phyloP scores from a whole-genome alignment of 1,139 yeast species.

The Chernovozyma aurita region DNA sequence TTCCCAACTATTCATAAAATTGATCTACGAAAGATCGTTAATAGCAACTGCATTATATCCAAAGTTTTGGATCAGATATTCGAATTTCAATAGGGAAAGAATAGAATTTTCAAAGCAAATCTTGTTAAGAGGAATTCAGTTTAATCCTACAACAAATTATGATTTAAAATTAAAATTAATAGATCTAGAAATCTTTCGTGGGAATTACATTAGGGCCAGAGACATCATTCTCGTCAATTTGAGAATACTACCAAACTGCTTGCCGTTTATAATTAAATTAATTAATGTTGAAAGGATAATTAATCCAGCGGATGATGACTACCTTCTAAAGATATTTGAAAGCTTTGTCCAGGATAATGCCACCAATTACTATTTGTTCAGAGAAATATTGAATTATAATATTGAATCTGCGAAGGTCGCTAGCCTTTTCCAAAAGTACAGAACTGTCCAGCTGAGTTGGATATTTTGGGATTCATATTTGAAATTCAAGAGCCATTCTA shows the following conservation, averaged over 20 bases:
- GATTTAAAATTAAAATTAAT: constrained; percentile 31
- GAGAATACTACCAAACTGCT: constrained; percentile 24
- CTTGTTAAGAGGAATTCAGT: constrained; percentile 28
- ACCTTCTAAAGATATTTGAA: constrained; percentile 22
- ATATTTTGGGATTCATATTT: neutral
- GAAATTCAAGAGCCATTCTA: neutral
- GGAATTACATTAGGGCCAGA: constrained; percentile 30
- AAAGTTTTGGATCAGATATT: constrained; percentile 59
- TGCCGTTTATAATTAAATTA: constrained; percentile 33
- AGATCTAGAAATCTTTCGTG: constrained; percentile 33
- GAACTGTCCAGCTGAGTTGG: neutral
- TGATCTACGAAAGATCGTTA: constrained; percentile 56
- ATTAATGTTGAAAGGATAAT: constrained; percentile 32
- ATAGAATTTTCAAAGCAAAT: constrained; percentile 32
- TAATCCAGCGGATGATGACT: constrained; percentile 18
- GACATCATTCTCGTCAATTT: constrained; percentile 29
- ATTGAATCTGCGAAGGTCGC: neutral
- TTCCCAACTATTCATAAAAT: constrained; percentile 25
- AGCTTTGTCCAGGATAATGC: constrained; percentile 20
- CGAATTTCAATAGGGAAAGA: constrained; percentile 34
- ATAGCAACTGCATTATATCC: constrained; percentile 50
- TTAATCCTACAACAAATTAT: constrained; percentile 14
- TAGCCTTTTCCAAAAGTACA: neutral
- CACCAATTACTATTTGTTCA: constrained; percentile 21
- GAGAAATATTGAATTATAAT: constrained; percentile 13